phyloP scores from a whole-genome alignment of 192 early-diverging fungal genomes.

The Oehlia diaphana region DNA sequence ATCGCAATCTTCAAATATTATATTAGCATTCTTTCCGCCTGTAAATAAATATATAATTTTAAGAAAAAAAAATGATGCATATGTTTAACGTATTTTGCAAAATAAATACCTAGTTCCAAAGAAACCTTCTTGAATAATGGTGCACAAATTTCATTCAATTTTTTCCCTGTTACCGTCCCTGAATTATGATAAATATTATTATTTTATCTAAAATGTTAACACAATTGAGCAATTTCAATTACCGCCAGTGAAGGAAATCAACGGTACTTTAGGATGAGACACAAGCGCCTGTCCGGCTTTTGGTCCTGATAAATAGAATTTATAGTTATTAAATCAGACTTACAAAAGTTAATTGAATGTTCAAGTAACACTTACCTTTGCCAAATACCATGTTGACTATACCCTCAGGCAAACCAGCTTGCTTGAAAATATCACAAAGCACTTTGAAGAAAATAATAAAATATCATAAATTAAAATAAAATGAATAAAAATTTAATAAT shows the following conservation, averaged over 20 bases:
- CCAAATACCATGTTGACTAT: conserved; percentile 83
- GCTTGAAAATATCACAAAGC: conserved; percentile 61
- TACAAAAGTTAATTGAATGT: background rate
- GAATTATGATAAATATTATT: background rate
- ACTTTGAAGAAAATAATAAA: conserved; percentile 29
- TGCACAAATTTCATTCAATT: conserved; percentile 50
- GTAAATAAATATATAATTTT: background rate
- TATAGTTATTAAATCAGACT: background rate
- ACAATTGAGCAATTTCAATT: background rate
- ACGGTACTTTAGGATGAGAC: conserved; percentile 60
- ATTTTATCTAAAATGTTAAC: background rate
- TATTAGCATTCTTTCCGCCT: conserved; percentile 77
- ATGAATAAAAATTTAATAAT: background rate
- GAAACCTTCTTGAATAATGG: conserved; percentile 65
- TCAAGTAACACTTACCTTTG: conserved; percentile 31
- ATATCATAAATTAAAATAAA: background rate
- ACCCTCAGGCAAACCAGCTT: conserved; percentile 69
- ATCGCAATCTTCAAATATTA: conserved; percentile 70
- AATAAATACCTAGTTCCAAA: conserved; percentile 59
- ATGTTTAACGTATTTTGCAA: background rate
- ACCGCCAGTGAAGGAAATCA: conserved; percentile 75
- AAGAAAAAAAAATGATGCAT: too few species aligned
- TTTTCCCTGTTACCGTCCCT: conserved; percentile 60
- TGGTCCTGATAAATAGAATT: conserved; percentile 33
- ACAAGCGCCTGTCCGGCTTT: conserved; percentile 64